Base-by-base conservation (phyloP, 2,329 filamentous ascomycete genomes). In the Eurotiales sp. region DNA sequence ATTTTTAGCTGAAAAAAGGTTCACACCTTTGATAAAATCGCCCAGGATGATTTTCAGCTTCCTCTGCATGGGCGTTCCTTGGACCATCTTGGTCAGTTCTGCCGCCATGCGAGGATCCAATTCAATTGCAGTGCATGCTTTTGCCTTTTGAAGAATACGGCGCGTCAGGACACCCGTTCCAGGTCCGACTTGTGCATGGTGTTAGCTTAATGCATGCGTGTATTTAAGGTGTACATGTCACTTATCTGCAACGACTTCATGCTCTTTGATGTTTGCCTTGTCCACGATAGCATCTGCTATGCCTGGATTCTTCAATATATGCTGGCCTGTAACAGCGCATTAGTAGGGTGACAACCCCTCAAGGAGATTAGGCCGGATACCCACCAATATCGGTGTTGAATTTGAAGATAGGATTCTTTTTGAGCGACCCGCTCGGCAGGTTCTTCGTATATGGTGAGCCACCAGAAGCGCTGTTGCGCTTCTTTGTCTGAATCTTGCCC, bases 71-170 rank as follows among this genome's bases (percentile, higher is more conserved):
- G 91, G 89, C 39, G 86, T 95, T 17, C 90, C 91, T 71, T 96
- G 91, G 8, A 97, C 91, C 63, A 92, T 87, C 73, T 95, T 91
- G 41, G 89, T 93, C 56, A 96, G 81, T 73, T 97, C 93, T 53
- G 92, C 92, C 11, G 90, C 90, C 93, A 97, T 97, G 64, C 93
- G 81, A 17, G 93, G 91, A 72, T 99, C 93, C 68, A 96, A 80
- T 75, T 99, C 93, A 46, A 96, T 88, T 3, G 88, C 88, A 46
- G 91, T 88, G 50, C 84, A 81, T 54, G 88, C 88, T 70, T 90
- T 91, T 19, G 89, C 90, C 57, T 89, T 87, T 62, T 93, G 88
- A 22, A 97, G 76, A 55, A 97, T 96, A 53, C 89, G 82, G 22
- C 93, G 86, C 0, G 92, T 97, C 60, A 97, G 70, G 68, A 93